Evolutionary conservation across 768 basidiomycete species (phyloP).

Genomic region (Agrocybe praecox): DNA sequence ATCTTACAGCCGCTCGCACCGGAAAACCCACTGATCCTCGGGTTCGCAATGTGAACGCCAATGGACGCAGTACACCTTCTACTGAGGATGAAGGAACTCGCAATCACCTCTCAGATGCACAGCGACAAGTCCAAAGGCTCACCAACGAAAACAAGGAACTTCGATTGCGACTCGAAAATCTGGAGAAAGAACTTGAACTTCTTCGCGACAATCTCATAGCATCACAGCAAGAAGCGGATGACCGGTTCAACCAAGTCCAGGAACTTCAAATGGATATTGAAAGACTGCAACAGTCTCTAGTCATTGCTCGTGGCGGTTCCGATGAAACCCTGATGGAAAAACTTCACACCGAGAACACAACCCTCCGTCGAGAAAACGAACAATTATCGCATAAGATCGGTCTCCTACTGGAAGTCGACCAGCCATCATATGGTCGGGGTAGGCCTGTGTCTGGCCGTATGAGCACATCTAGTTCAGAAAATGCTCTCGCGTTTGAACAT

Average conservation of each 20-base stretch:
- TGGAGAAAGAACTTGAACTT: constrained; percentile 76
- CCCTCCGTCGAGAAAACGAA: constrained; percentile 82
- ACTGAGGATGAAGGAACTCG: constrained; percentile 79
- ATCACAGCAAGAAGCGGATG: constrained; percentile 79
- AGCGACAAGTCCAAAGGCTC: constrained; percentile 74
- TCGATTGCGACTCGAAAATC: constrained; percentile 65
- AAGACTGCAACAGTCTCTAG: constrained; percentile 70
- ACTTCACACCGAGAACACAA: constrained; percentile 79
- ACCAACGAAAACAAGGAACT: constrained; percentile 78
- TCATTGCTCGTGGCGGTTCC: constrained; percentile 73
- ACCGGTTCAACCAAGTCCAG: constrained; percentile 73
- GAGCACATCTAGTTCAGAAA: constrained; percentile 84
- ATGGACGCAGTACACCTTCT: constrained; percentile 79
- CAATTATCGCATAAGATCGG: constrained; percentile 91
- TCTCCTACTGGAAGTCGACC: constrained; percentile 84
- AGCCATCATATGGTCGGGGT: constrained; percentile 62
- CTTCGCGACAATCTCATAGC: constrained; percentile 70
- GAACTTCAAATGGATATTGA: constrained; percentile 84
- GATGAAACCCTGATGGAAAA: constrained; percentile 81
- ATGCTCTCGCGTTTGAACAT: constrained; percentile 73
- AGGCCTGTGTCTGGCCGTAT: constrained; percentile 66
- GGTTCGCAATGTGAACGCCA: constrained; percentile 41
- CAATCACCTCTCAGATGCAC: constrained; percentile 73
- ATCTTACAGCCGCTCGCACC: constrained; percentile 73
- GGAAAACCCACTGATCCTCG: constrained; percentile 54